Evolutionary conservation across 495 filamentous ascomycete species (phyloP).

Genomic region (Aspergillus heteromorphus): DNA sequence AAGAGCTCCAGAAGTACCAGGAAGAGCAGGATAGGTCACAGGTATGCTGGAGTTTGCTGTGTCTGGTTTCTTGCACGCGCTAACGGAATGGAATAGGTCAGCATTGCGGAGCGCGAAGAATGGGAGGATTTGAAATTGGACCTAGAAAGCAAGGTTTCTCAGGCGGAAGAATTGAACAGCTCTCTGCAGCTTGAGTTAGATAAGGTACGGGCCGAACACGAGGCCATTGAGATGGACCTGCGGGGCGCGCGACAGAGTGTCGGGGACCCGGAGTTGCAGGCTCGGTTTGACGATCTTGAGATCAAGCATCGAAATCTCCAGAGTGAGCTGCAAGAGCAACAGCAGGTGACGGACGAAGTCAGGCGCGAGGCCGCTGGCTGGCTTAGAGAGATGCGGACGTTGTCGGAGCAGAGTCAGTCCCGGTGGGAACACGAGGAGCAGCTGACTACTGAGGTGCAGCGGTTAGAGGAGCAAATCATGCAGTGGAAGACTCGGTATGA

Average conservation of each 20-base stretch:
- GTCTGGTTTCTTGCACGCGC: background rate
- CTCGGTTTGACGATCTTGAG: conserved; percentile 58
- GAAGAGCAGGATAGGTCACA: conserved; percentile 39
- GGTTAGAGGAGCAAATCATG: conserved; percentile 73
- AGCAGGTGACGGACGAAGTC: conserved; percentile 83
- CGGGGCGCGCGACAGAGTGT: conserved; percentile 35
- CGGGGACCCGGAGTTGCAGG: conserved; percentile 45
- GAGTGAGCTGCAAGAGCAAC: conserved; percentile 63
- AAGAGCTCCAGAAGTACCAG: conserved; percentile 37
- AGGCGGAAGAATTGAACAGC: conserved; percentile 71
- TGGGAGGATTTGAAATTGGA: conserved; percentile 69
- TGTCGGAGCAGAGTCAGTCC: conserved; percentile 73
- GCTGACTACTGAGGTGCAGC: conserved; percentile 63
- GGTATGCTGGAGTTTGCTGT: conserved; percentile 23
- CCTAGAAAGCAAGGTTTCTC: conserved; percentile 71
- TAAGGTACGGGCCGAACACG: conserved; percentile 61
- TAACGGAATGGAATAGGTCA: conserved; percentile 26
- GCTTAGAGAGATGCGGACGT: conserved; percentile 78
- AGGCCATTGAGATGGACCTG: conserved; percentile 56
- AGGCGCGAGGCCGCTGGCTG: conserved; percentile 78
- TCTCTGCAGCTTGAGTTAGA: conserved; percentile 75
- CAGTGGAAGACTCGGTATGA: conserved; percentile 90
- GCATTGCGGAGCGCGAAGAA: conserved; percentile 50
- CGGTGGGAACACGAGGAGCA: conserved; percentile 77
- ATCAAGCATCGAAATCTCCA: conserved; percentile 70